Percentiles rank a stretch among this genome's conserved stretches.
Conservation (phyloP, 2,329 filamentous ascomycete genomes). For the Diaporthe sp. region DNA sequence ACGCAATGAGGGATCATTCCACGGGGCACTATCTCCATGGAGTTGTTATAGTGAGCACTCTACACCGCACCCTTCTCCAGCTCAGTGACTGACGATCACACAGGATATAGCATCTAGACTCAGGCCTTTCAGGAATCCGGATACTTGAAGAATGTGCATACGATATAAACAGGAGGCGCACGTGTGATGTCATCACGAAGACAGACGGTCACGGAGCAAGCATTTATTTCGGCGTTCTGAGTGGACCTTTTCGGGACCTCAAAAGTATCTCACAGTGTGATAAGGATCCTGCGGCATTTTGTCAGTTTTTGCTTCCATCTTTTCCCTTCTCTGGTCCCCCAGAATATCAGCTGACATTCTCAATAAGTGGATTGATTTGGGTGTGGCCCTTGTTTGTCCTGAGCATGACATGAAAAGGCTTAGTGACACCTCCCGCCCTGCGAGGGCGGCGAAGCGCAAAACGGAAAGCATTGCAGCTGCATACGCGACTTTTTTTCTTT, state of each 20-base stretch:
- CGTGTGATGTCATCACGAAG: conserved; percentile 15
- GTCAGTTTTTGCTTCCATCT: not conserved
- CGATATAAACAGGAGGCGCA: not conserved
- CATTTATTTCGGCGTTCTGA: conserved; percentile 28
- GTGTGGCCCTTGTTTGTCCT: conserved; percentile 40
- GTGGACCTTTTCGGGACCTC: conserved; percentile 6
- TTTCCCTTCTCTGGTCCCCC: not conserved
- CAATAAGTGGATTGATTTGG: not conserved
- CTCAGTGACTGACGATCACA: not conserved
- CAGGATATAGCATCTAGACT: conserved; percentile 25
- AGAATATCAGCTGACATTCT: conserved; percentile 10
- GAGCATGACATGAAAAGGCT: conserved; percentile 47
- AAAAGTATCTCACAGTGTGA: conserved; percentile 10
- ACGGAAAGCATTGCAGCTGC: not conserved
- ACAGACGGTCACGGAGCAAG: not conserved
- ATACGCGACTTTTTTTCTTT: not conserved
- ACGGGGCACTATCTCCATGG: conserved; percentile 4
- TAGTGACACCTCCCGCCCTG: not conserved
- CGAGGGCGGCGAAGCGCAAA: conserved; percentile 13
- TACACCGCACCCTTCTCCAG: not conserved
- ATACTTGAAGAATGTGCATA: conserved; percentile 20
- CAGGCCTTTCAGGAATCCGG: conserved; percentile 20
- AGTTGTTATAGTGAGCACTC: conserved; percentile 11
- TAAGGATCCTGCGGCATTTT: conserved; percentile 12
- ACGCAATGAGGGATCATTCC: conserved; percentile 2